These are phyloP conservation scores for Candida odintsovae DNA, from an alignment of 805 yeast genomes.

Conservation along the genomic window DNA sequence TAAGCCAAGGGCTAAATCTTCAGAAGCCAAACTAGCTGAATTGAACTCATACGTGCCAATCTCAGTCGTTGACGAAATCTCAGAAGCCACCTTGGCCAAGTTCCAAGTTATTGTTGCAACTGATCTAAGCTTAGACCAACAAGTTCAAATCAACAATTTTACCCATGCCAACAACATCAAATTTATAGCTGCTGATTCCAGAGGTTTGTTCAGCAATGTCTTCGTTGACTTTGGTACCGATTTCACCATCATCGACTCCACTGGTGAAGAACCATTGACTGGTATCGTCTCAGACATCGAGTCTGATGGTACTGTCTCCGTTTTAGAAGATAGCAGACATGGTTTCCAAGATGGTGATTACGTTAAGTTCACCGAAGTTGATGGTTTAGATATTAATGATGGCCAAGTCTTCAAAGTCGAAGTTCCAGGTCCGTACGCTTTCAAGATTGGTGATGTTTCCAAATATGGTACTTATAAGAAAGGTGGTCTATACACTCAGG, in stretches of 20 bases:
- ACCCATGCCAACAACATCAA: conserved; percentile 72
- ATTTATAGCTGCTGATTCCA: conserved; percentile 74
- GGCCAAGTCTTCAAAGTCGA: conserved; percentile 70
- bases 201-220: conserved; percentile 83
- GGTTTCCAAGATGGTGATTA: conserved; percentile 89
- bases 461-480: conserved; percentile 62
- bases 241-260: conserved; percentile 76
- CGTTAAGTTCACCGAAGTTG: conserved; percentile 81
- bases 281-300: conserved; percentile 92
- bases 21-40: conserved; percentile 67
- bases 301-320: conserved; percentile 83
- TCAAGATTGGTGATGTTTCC: conserved; percentile 52
- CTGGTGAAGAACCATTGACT: conserved; percentile 86
- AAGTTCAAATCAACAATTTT: conserved; percentile 64
- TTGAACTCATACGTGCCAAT: conserved; percentile 90
- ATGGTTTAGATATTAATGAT: conserved; percentile 74
- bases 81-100: conserved; percentile 44
- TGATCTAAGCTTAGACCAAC: conserved; percentile 64
- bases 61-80: conserved; percentile 50
- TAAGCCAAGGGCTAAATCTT: conserved; percentile 63
- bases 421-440: conserved; percentile 94
- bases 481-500: conserved; percentile 92
- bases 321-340: conserved; percentile 87
- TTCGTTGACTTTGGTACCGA: conserved; percentile 87
- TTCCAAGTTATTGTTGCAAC: conserved; percentile 88